Evolutionary conservation across 129 eudicot genomes (phyloP).

Genomic region (Rutidosis leptorrhynchoides): DNA sequence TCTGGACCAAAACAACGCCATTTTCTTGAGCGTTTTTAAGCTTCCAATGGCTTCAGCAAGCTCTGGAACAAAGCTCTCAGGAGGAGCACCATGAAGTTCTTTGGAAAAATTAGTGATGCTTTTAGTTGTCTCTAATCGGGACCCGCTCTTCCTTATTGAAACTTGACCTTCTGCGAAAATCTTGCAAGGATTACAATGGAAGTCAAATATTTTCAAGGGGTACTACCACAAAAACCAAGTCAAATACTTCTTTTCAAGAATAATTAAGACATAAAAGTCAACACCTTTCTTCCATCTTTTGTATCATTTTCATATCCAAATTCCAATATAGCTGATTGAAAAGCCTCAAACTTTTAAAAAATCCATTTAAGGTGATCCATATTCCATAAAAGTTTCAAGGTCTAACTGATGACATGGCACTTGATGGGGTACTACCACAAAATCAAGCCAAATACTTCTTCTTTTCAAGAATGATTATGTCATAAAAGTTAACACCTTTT

Average conservation of each 20-base stretch:
- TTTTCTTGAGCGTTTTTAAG: slow-evolving; percentile 70
- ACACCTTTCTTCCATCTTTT: not conserved
- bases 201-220: slow-evolving; percentile 57
- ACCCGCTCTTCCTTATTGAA: slow-evolving; percentile 39
- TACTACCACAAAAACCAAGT: slow-evolving; percentile 23
- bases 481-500: not conserved
- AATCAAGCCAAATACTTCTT: slow-evolving; percentile 7
- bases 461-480: not conserved
- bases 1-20: slow-evolving; percentile 74
- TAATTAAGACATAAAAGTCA: not conserved
- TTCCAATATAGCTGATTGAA: not conserved
- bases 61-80: slow-evolving; percentile 68
- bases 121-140: slow-evolving; percentile 33
- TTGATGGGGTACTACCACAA: slow-evolving; percentile 21
- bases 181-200: slow-evolving; percentile 68
- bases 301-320: not conserved
- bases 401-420: not conserved
- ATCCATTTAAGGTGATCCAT: not conserved
- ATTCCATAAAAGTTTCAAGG: not conserved
- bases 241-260: not conserved
- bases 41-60: slow-evolving; percentile 91
- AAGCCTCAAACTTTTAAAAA: not conserved
- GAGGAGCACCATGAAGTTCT: slow-evolving; percentile 89
- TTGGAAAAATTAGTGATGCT: slow-evolving; percentile 52
- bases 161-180: slow-evolving; percentile 85